A percentile compares a stretch with the other conserved stretches of the same genome.
Evolutionary conservation across 1,139 yeast genomes (phyloP).

Genomic region (Candida mesenterica): DNA sequence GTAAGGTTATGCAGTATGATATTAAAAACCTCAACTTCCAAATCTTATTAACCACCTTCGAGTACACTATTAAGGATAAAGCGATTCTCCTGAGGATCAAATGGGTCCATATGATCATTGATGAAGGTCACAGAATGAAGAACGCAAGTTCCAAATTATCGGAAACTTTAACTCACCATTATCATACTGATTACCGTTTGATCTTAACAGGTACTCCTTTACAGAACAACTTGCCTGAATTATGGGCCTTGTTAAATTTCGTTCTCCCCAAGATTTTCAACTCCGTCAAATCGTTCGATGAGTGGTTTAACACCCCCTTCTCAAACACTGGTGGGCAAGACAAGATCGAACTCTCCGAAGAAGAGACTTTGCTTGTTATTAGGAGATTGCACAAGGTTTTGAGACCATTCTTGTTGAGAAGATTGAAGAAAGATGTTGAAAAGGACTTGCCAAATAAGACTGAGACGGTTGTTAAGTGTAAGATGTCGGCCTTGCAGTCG

Average conservation of each 20-base stretch:
- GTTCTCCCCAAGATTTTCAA: conserved; percentile 82
- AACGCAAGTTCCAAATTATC: conserved; percentile 75
- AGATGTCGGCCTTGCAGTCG: conserved; percentile 83
- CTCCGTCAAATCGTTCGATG: conserved; percentile 82
- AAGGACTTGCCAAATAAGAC: conserved; percentile 94
- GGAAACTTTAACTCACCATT: conserved; percentile 65
- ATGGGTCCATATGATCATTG: conserved; percentile 87
- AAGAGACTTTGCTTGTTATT: conserved; percentile 90
- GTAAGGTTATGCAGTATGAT: conserved; percentile 62
- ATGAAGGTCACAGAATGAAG: conserved; percentile 89
- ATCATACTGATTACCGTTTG: conserved; percentile 72
- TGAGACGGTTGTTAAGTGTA: conserved; percentile 92
- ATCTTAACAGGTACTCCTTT: conserved; percentile 87
- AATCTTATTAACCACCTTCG: conserved; percentile 75
- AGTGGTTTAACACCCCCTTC: conserved; percentile 85
- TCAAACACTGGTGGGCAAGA: conserved; percentile 82
- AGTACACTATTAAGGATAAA: conserved; percentile 73
- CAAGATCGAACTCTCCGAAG: conserved; percentile 80
- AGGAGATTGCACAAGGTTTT: conserved; percentile 94
- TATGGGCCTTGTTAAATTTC: conserved; percentile 79
- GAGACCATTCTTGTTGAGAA: conserved; percentile 89
- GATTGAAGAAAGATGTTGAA: conserved; percentile 96
- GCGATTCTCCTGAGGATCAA: conserved; percentile 63
- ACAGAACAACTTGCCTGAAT: conserved; percentile 80
- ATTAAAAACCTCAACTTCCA: conserved; percentile 69